phyloP scores from a whole-genome alignment of 805 yeast genomes.

The Metschnikowia gelsemii region DNA sequence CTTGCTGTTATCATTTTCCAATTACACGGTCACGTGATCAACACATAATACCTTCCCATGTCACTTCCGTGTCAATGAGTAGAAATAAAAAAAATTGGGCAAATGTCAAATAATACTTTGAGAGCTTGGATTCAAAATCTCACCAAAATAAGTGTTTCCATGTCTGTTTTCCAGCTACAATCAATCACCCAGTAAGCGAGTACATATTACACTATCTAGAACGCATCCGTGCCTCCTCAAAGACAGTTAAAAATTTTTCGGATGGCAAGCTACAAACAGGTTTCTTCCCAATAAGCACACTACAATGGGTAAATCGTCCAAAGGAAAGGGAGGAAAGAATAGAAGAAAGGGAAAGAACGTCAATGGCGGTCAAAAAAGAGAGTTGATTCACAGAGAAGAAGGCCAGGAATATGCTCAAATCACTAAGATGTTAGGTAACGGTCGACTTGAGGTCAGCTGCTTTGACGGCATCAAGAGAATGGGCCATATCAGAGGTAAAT shows the following conservation, averaged over 20 bases:
- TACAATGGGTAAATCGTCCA: conserved; percentile 70
- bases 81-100: not conserved
- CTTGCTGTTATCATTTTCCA: too few species aligned
- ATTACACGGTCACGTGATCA: not conserved
- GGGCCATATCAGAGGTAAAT: conserved; percentile 98
- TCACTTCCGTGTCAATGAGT: not conserved
- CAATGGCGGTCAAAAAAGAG: conserved; percentile 88
- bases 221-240: conserved; percentile 17
- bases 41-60: not conserved
- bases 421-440: conserved; percentile 97
- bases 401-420: conserved; percentile 99
- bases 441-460: conserved; percentile 92
- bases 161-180: too few species aligned
- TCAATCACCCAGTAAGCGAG: conserved; percentile 6
- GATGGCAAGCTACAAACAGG: not conserved
- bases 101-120: not conserved
- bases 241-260: conserved; percentile 8
- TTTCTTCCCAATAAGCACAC: conserved; percentile 1
- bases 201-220: conserved; percentile 3
- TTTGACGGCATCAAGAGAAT: conserved; percentile 91
- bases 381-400: conserved; percentile 85
- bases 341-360: conserved; percentile 99
- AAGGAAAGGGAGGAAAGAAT: conserved; percentile 87
- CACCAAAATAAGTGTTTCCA: too few species aligned
- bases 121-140: too few species aligned